Evolutionary conservation across 495 filamentous ascomycete species (phyloP).

Genomic region (Aspergillus incahuasiensis): DNA sequence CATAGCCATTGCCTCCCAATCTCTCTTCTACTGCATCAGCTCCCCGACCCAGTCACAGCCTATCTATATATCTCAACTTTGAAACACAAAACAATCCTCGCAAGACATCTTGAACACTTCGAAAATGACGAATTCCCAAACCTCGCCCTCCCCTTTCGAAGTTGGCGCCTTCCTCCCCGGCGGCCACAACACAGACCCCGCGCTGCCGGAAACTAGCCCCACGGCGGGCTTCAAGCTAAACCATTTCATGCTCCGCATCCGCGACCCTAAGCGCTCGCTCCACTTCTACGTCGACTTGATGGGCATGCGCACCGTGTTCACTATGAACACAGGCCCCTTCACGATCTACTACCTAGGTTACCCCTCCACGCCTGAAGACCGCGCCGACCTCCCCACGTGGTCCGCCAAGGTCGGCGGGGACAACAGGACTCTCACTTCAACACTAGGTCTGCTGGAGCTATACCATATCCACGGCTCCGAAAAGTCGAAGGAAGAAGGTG

Average conservation of each 20-base stretch:
- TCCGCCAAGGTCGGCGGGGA: constrained; percentile 19
- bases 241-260: constrained; percentile 41
- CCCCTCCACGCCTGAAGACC: constrained; percentile 22
- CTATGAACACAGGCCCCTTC: constrained; percentile 41
- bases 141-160: constrained; percentile 12
- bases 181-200: constrained; percentile 25
- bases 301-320: constrained; percentile 47
- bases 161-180: constrained; percentile 28
- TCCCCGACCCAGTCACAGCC: no score
- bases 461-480: constrained; percentile 35
- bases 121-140: not conserved
- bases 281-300: constrained; percentile 45
- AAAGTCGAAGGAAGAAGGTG: constrained; percentile 8
- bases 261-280: constrained; percentile 33
- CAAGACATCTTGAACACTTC: not conserved
- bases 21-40: not conserved
- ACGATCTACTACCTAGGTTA: constrained; percentile 43
- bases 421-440: constrained; percentile 25
- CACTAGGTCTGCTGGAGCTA: constrained; percentile 32
- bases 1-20: not conserved
- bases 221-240: constrained; percentile 42
- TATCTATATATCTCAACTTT: not conserved
- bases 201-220: constrained; percentile 25
- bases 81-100: not conserved
- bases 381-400: constrained; percentile 24